These are phyloP conservation scores for Centrapalus pauciflorus DNA, from an alignment of 129 eudicot species.

Conservation along the genomic window DNA sequence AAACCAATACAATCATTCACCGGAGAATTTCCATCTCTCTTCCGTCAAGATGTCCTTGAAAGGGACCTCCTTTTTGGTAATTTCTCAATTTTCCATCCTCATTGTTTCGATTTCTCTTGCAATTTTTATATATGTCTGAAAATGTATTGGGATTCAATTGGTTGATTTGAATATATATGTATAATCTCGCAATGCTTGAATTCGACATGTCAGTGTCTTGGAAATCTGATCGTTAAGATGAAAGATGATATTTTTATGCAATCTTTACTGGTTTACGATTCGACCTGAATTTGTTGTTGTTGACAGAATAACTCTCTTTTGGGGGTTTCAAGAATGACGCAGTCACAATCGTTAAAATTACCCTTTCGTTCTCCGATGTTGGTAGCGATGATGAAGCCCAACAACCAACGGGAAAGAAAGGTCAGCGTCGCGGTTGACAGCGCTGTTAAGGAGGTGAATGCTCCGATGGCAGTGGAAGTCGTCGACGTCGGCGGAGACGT, in stretches of 20 bases:
- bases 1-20: neutral
- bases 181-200: neutral
- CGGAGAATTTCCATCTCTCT: slow-evolving; percentile 1
- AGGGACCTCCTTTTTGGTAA: slow-evolving; percentile 46
- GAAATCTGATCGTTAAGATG: neutral
- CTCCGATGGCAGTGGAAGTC: slow-evolving; percentile 23
- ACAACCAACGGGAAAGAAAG: slow-evolving; percentile 47
- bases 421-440: slow-evolving; percentile 45
- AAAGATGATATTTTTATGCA: neutral
- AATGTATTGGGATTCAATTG: neutral
- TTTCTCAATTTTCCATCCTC: neutral
- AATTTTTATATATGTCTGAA: neutral
- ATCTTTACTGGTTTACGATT: neutral
- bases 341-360: slow-evolving; percentile 27
- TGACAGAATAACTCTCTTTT: slow-evolving; percentile 42
- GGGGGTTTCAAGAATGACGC: slow-evolving; percentile 42
- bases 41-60: slow-evolving; percentile 44
- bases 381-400: slow-evolving; percentile 44
- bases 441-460: slow-evolving; percentile 39
- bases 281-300: neutral
- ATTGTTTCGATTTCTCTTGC: neutral
- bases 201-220: neutral
- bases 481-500: slow-evolving; percentile 55
- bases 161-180: neutral
- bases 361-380: slow-evolving; percentile 22